Percentiles rank a stretch among this genome's conserved stretches.
Evolutionary conservation across 2,329 filamentous ascomycete species (phyloP).

Genomic region (Fusarium clavum): DNA sequence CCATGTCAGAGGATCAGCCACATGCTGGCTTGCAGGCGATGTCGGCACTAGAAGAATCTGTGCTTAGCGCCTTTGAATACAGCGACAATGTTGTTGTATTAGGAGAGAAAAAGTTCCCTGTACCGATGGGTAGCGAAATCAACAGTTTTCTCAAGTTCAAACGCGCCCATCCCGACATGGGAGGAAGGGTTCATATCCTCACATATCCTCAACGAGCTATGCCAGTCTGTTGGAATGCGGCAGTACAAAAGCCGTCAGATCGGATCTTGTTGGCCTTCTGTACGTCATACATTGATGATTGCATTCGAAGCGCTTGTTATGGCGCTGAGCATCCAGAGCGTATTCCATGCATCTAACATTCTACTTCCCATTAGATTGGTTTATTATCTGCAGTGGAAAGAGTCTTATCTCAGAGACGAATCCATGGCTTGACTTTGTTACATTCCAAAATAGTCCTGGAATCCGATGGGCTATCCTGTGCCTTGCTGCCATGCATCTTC

Average conservation of each 20-base stretch:
- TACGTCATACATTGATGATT: slow-evolving; percentile 3
- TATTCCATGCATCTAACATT: slow-evolving; percentile 3
- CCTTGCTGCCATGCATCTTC: slow-evolving; percentile 9
- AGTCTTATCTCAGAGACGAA: not conserved
- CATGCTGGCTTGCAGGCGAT: not conserved
- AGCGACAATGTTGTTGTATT: slow-evolving; percentile 2
- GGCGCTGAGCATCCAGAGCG: not conserved
- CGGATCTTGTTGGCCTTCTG: slow-evolving; percentile 11
- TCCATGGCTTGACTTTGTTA: slow-evolving; percentile 6
- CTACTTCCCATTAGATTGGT: slow-evolving; percentile 2
- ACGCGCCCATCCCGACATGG: slow-evolving; percentile 3
- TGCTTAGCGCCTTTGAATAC: slow-evolving; percentile 4
- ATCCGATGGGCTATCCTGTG: slow-evolving; percentile 6
- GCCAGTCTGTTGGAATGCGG: slow-evolving; percentile 6
- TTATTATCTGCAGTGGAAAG: slow-evolving; percentile 3
- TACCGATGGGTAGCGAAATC: slow-evolving; percentile 16
- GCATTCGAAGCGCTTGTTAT: slow-evolving; percentile 1
- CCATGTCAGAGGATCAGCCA: slow-evolving; percentile 2
- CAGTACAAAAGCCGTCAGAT: slow-evolving; percentile 12
- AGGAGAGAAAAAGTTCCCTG: slow-evolving; percentile 6
- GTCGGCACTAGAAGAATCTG: slow-evolving; percentile 2
- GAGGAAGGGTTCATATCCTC: slow-evolving; percentile 5
- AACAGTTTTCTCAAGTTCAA: slow-evolving; percentile 19
- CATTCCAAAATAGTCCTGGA: slow-evolving; percentile 4
- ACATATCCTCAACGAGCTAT: slow-evolving; percentile 5